Evolutionary conservation across 2,329 filamentous ascomycete species (phyloP).

Genomic region (Neocucurbitaria cava): DNA sequence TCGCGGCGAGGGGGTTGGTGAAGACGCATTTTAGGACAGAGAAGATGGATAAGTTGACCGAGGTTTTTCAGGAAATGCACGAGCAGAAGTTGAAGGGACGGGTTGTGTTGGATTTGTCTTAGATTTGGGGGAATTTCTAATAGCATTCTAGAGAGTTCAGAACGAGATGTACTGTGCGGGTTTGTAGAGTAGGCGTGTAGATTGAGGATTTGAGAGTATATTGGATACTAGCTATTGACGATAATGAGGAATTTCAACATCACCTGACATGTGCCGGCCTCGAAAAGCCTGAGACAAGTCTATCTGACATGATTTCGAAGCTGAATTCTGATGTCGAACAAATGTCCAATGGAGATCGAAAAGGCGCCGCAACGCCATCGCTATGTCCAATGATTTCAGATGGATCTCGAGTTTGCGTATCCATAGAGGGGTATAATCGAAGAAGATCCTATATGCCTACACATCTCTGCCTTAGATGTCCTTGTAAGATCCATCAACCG

Average conservation of each 20-base stretch:
- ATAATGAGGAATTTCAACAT: neutral
- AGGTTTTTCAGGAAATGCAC: constrained; percentile 57
- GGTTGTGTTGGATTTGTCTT: constrained; percentile 55
- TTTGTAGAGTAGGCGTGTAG: no score
- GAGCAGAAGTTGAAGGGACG: constrained; percentile 53
- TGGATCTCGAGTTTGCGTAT: neutral
- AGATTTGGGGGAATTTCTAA: neutral
- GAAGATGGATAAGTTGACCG: constrained; percentile 57
- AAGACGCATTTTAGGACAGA: constrained; percentile 57
- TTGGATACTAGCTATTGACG: no score
- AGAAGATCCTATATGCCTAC: neutral
- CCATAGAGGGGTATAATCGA: neutral
- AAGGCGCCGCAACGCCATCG: neutral
- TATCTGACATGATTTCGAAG: no score
- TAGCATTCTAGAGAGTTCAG: no score
- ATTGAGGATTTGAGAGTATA: no score
- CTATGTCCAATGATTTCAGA: neutral
- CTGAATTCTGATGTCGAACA: no score
- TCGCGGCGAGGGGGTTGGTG: constrained; percentile 51
- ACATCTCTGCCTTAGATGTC: constrained; percentile 16
- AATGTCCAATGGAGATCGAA: neutral
- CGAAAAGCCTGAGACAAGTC: no score
- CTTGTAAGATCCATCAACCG: constrained; percentile 24
- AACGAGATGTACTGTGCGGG: neutral
- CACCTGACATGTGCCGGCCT: neutral